Percentiles rank a stretch among this genome's conserved stretches.
Conservation (phyloP, 2,329 filamentous ascomycete genomes). For the Aspergillus texensis region DNA sequence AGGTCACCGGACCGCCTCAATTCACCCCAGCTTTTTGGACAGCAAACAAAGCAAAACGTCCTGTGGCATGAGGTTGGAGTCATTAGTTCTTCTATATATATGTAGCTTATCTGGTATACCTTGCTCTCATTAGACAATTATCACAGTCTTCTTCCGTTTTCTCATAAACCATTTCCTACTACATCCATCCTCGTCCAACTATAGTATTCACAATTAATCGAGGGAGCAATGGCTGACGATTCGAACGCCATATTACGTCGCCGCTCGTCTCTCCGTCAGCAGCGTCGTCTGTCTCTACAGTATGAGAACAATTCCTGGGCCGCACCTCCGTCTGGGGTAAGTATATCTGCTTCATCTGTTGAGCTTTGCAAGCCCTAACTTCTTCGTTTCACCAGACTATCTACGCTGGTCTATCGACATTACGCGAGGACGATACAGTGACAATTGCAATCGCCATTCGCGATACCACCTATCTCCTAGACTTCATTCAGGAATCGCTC, state of each 20-base stretch:
- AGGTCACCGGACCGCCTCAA: slow-evolving; percentile 13
- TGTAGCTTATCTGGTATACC: background rate
- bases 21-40: background rate
- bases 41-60: too few species aligned
- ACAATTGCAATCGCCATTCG: slow-evolving; percentile 70
- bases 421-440: slow-evolving; percentile 48
- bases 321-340: slow-evolving; percentile 42
- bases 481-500: slow-evolving; percentile 68
- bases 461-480: slow-evolving; percentile 73
- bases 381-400: slow-evolving; percentile 35
- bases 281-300: slow-evolving; percentile 35
- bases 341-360: slow-evolving; percentile 4
- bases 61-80: too few species aligned
- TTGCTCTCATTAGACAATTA: background rate
- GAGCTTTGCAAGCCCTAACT: background rate
- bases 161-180: background rate
- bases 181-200: background rate
- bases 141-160: background rate
- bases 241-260: slow-evolving; percentile 29
- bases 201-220: background rate
- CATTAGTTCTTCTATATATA: background rate
- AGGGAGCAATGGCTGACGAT: slow-evolving; percentile 7
- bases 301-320: slow-evolving; percentile 39
- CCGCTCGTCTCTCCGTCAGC: slow-evolving; percentile 36
- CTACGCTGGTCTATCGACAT: slow-evolving; percentile 44